These are phyloP conservation scores for Mortierella polycephala DNA, from an alignment of 371 early-diverging fungal species.

Conservation along the genomic window DNA sequence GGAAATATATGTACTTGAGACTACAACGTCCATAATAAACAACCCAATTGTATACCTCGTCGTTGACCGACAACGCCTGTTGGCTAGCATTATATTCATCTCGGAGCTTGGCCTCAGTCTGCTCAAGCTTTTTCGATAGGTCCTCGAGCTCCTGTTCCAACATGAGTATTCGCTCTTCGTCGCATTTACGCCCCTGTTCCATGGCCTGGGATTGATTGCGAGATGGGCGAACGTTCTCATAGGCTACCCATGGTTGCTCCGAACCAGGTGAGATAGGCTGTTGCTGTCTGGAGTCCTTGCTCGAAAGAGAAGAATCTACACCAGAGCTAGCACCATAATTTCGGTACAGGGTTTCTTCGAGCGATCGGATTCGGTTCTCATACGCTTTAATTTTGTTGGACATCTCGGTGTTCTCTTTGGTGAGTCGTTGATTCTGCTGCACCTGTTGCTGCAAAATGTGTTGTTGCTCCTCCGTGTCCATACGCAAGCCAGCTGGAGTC, in stretches of 20 bases:
- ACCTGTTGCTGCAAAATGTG: constrained; percentile 25
- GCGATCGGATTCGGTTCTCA: constrained; percentile 58
- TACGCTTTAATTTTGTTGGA: constrained; percentile 59
- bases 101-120: constrained; percentile 20
- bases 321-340: constrained; percentile 46
- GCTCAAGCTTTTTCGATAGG: constrained; percentile 9
- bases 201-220: constrained; percentile 29
- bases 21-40: no score
- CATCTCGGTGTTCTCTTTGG: constrained; percentile 53
- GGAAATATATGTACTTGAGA: no score
- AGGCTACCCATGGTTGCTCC: constrained; percentile 34
- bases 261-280: constrained; percentile 1
- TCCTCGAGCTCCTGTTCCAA: constrained; percentile 36
- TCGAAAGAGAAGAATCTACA: constrained; percentile 28
- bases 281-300: constrained; percentile 37
- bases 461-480: constrained; percentile 35
- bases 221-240: constrained; percentile 27
- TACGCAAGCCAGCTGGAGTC: constrained; percentile 9
- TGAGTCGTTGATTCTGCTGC: constrained; percentile 33
- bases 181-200: constrained; percentile 22
- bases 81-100: constrained; percentile 21
- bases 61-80: constrained; percentile 21
- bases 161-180: constrained; percentile 22
- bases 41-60: constrained; percentile 24
- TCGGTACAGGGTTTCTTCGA: constrained; percentile 60